A percentile compares a stretch with the other conserved stretches of the same genome.
Evolutionary conservation across 2,329 filamentous ascomycete species (phyloP).

Genomic region (Colletotrichum sp.): DNA sequence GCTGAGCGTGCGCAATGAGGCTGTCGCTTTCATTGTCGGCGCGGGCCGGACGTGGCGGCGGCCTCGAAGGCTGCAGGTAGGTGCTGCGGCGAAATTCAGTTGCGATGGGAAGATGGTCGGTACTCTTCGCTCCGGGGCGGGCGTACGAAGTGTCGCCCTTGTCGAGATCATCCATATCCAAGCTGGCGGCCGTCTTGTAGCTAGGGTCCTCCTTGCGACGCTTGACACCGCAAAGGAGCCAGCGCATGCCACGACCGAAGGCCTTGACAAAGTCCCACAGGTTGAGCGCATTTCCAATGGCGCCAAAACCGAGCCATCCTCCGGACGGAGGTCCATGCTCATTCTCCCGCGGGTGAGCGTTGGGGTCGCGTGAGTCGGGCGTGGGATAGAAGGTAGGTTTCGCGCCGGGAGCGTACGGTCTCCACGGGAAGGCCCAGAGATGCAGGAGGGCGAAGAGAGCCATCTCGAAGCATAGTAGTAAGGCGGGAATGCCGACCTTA

Average conservation of each 20-base stretch:
- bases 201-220: conserved; percentile 58
- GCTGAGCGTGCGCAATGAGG: conserved; percentile 44
- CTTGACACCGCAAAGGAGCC: conserved; percentile 79
- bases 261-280: conserved; percentile 85
- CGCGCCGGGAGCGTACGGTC: conserved; percentile 63
- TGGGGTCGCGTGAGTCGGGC: conserved; percentile 44
- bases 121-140: conserved; percentile 35
- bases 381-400: conserved; percentile 53
- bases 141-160: conserved; percentile 28
- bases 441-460: conserved; percentile 79
- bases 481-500: conserved; percentile 78
- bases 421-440: conserved; percentile 82
- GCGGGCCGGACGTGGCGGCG: conserved; percentile 19
- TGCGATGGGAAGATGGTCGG: conserved; percentile 44
- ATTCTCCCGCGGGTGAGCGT: conserved; percentile 47
- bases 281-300: conserved; percentile 76
- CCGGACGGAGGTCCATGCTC: conserved; percentile 60
- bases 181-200: conserved; percentile 45
- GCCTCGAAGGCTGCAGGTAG: conserved; percentile 23
- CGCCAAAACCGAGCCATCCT: conserved; percentile 68
- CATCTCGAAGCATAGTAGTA: conserved; percentile 87
- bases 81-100: conserved; percentile 40
- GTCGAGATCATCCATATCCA: conserved; percentile 44
- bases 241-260: conserved; percentile 76
- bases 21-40: conserved; percentile 44